Conservation (phyloP, 306 rosid genomes). For the Malus domestica region DNA sequence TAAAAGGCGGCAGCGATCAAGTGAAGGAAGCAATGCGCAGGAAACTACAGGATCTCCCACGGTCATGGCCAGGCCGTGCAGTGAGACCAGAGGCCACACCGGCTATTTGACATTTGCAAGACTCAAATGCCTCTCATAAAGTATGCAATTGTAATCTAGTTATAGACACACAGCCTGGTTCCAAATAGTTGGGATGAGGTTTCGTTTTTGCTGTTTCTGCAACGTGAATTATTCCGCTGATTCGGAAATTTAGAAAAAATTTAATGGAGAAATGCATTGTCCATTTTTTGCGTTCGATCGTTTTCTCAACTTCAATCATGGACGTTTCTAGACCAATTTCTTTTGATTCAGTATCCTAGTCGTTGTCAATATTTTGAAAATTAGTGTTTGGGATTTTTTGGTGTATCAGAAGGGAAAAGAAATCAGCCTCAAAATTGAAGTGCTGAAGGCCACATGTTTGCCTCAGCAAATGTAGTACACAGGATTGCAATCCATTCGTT, state of each 20-base stretch:
- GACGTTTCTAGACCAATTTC: neutral
- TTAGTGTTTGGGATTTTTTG: too few relatives aligned
- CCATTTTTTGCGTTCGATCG: neutral
- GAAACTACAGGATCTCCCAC: conserved; percentile 29
- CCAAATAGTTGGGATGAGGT: neutral
- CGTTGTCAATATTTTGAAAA: neutral
- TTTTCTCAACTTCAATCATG: neutral
- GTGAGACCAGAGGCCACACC: conserved; percentile 87
- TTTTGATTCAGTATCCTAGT: neutral
- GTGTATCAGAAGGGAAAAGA: too few relatives aligned
- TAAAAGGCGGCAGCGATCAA: conserved; percentile 57
- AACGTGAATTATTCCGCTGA: neutral
- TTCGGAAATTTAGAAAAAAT: neutral
- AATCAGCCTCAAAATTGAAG: conserved; percentile 2
- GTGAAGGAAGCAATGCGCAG: conserved; percentile 35
- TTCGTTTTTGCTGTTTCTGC: neutral
- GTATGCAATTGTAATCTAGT: neutral
- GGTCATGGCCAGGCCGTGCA: conserved; percentile 60
- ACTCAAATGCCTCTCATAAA: conserved; percentile 48
- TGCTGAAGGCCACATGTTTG: neutral
- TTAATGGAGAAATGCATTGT: neutral
- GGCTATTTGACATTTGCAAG: conserved; percentile 88
- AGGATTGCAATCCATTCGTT: conserved; percentile 8
- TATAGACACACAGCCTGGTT: neutral
- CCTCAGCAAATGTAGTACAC: conserved; percentile 2